Evolutionary conservation across 768 basidiomycete species (phyloP).

Genomic region (Lactarius quietus): DNA sequence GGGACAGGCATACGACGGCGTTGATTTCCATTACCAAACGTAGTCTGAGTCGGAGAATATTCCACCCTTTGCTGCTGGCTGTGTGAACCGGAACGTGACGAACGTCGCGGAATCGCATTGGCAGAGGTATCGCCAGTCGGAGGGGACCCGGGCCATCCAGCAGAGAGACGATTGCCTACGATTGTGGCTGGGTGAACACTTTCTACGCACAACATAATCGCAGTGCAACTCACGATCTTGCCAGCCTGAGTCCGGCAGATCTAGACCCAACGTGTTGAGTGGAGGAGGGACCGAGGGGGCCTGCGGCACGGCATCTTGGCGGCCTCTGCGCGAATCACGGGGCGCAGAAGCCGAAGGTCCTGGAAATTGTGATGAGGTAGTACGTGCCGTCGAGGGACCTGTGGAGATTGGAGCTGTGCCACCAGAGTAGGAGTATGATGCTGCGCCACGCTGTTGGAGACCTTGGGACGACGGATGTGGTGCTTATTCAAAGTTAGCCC

Average conservation of each 20-base stretch:
- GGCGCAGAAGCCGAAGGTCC: background rate
- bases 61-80: background rate
- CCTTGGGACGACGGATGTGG: background rate
- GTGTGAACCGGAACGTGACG: background rate
- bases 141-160: background rate
- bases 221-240: background rate
- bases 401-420: background rate
- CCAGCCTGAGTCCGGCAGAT: no score
- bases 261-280: background rate
- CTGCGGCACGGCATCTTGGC: background rate
- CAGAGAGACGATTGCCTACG: background rate
- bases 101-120: background rate
- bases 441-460: slow-evolving; percentile 9
- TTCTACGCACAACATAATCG: background rate
- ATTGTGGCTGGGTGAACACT: background rate
- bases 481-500: slow-evolving; percentile 1
- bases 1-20: slow-evolving; percentile 2
- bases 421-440: background rate
- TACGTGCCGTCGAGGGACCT: background rate
- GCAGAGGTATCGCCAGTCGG: background rate
- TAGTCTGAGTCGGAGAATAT: background rate
- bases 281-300: background rate
- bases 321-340: background rate
- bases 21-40: background rate
- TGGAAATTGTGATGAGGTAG: background rate